Conservation (phyloP, 129 eudicot genomes). For the Helianthus annuus region DNA sequence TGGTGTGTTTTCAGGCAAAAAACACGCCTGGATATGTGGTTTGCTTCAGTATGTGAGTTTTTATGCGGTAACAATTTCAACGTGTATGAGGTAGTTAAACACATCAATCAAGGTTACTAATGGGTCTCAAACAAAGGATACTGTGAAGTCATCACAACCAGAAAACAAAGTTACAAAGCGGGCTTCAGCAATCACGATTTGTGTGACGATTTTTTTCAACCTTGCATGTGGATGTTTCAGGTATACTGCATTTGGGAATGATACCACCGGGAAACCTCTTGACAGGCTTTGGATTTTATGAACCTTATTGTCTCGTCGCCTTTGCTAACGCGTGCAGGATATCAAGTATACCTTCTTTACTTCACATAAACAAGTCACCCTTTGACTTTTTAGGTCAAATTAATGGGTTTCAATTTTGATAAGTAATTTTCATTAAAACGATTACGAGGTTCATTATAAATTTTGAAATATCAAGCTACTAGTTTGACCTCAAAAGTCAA, state of each 20-base stretch:
- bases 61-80: too few species aligned
- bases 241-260: constrained; percentile 59
- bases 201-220: constrained; percentile 23
- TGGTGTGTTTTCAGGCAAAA: too few species aligned
- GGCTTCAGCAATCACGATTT: too few species aligned
- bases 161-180: too few species aligned
- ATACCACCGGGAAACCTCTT: constrained; percentile 79
- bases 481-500: constrained; percentile 1
- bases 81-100: too few species aligned
- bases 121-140: too few species aligned
- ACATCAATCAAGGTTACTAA: too few species aligned
- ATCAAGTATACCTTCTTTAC: background rate
- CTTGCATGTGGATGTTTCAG: constrained; percentile 86
- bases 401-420: background rate
- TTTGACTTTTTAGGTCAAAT: constrained; percentile 18
- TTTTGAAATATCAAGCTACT: background rate
- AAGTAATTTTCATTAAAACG: constrained; percentile 47
- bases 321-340: constrained; percentile 41
- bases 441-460: background rate
- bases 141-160: too few species aligned
- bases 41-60: too few species aligned
- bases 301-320: constrained; percentile 77
- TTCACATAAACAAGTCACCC: constrained; percentile 27
- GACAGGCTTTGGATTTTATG: constrained; percentile 77
- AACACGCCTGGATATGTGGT: too few species aligned